Conservation (phyloP, 495 filamentous ascomycete genomes). For the Podospora pseudoanserina region DNA sequence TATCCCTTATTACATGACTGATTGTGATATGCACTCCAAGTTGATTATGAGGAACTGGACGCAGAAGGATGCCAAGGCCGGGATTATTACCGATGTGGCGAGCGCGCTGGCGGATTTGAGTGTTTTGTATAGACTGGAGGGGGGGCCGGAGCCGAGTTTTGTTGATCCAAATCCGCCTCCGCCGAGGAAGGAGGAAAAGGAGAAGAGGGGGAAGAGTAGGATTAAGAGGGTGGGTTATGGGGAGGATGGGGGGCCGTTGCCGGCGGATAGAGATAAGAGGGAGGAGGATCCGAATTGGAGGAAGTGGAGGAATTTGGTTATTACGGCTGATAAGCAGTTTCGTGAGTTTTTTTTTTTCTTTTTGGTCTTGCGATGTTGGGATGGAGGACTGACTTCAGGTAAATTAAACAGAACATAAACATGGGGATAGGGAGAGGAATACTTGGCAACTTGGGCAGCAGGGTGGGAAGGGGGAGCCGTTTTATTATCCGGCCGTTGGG, state of each 20-base stretch:
- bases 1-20: conserved; percentile 58
- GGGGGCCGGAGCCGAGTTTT: conserved; percentile 28
- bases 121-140: conserved; percentile 46
- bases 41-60: conserved; percentile 51
- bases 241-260: conserved; percentile 11
- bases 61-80: conserved; percentile 44
- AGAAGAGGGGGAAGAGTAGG: conserved; percentile 17
- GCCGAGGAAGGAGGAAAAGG: conserved; percentile 20
- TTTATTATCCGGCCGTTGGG: conserved; percentile 52
- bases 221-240: neutral
- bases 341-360: neutral
- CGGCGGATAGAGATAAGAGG: conserved; percentile 8
- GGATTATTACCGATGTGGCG: conserved; percentile 53
- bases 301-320: conserved; percentile 12
- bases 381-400: neutral
- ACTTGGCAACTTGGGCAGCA: conserved; percentile 57
- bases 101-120: conserved; percentile 43
- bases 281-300: conserved; percentile 9
- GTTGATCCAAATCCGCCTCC: conserved; percentile 41
- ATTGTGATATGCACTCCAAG: conserved; percentile 58
- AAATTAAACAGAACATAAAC: conserved; percentile 18
- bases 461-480: conserved; percentile 60
- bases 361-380: neutral
- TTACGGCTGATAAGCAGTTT: conserved; percentile 8
- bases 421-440: conserved; percentile 45